Evolutionary conservation across 169 alveolate genomes (phyloP), one percentile per base, ranked within the genome.

Genomic region (Plasmodium cynomolgi): DNA sequence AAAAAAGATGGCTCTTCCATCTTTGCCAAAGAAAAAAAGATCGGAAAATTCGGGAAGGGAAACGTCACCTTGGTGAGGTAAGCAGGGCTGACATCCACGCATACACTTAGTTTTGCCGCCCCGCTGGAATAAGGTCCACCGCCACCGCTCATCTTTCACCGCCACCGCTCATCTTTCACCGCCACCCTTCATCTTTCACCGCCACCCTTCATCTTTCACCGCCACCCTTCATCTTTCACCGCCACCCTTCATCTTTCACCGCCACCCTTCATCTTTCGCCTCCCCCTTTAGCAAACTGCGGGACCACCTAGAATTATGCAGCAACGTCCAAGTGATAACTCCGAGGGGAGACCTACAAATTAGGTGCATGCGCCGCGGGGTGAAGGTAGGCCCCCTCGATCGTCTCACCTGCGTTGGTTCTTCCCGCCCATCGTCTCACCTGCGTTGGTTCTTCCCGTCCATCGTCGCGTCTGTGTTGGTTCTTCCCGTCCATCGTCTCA

Each of bases 291-390:
- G 93, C 7, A 74, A 77, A 77, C 81, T 86, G 7, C 33, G n/a
- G 72, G 93, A 86, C 26, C 58, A 86, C 84, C 56, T 86, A 31
- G 41, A 86, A 33, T 20, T 77, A 77, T 68, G 82, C 68, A 44
- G 31, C 73, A 77, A 86, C 34, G 44, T 62, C 37, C 29, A 34
- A 41, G 26, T 37, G 73, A 39, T 56, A 56, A 29, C 31, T 2
- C 17, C 41, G 26, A 79, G 17, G 44, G 41, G 73, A 9, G 81
- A 86, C 47, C 33, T 86, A 6, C 80, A 47, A 13, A 54, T 86
- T 2, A 58, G 33, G 71, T 58, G 71, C n/a, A 86, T 26, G 31
- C 34, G 71, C 23, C 50, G 54, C 11, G 68, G 73, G 31, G 47
- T 80, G 31, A 75, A 80, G 93, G 93, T 86, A 86, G 9, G 13